Base-by-base conservation (phyloP, 352 stramenopile species). In the Thraustochytrium aureum region DNA sequence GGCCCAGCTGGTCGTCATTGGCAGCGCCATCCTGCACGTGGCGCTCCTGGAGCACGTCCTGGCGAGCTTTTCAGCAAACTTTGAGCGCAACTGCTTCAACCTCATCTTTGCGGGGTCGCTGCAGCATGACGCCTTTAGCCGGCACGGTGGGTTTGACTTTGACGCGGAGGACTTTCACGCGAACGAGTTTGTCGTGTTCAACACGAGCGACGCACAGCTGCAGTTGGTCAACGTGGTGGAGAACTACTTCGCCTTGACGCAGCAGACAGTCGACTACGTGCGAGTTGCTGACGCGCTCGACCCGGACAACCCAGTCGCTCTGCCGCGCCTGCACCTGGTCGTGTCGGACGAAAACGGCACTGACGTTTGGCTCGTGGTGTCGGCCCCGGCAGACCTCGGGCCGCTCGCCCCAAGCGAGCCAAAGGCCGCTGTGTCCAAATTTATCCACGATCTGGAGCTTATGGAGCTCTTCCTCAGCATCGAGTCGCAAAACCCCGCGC, bases 141-240 rank as follows among this genome's bases (percentile, higher is more conserved):
- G 50, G 30, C 50, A 74, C 35, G 69, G 69, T 37, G 69, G 69
- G 32, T 79, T 79, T 43, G 59, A 37, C 33, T 62, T 74, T 0
- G 69, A 79, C 43, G 47, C 69, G 14, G 69, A 79, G 43, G 69
- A 79, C 33, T 79, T 79, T 74, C 69, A 79, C 43, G 50, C 69
- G 4, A 79, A 74, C 26, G 50, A 79, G 37, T 79, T 79, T 42
- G 50, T 79, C 3, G 2, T 79, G 12, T 79, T 74, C 56, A 79
- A 79, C 41, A 79, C 69, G 37, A 79, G 69, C 38, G 33, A 79
- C 20, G 20, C 50, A 5, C 50, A 26, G 17, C 14, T n/a, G 41
- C 69, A 79, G 43, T 30, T 79, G 5, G 50, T 22, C 20, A n/a
- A 20, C 37, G 69, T 79, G 6, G 7, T 74, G 54, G 32, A 39